Evolutionary conservation across 495 filamentous ascomycete genomes (phyloP).

Genomic region (Tetracladium setigerum): DNA sequence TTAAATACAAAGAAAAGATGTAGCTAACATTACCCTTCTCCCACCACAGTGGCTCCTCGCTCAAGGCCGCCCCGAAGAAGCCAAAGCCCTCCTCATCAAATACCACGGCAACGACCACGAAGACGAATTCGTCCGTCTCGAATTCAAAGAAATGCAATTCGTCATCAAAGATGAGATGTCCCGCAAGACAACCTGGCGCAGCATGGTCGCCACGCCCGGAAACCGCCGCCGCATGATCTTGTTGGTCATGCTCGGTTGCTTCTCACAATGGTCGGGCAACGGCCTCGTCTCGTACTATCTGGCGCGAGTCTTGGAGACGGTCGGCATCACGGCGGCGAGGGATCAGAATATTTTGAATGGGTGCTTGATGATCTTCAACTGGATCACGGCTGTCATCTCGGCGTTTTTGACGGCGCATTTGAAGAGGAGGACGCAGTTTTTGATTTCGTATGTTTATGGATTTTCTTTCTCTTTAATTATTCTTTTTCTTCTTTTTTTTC

Average conservation of each 20-base stretch:
- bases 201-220: slow-evolving; percentile 9
- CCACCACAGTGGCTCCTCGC: slow-evolving; percentile 37
- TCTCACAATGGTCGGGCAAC: slow-evolving; percentile 45
- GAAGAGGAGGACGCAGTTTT: neutral
- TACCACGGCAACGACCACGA: slow-evolving; percentile 27
- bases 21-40: slow-evolving; percentile 11
- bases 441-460: slow-evolving; percentile 6
- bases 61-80: slow-evolving; percentile 38
- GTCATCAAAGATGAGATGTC: slow-evolving; percentile 18
- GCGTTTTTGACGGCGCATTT: slow-evolving; percentile 22
- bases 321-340: slow-evolving; percentile 28
- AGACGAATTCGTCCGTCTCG: slow-evolving; percentile 26
- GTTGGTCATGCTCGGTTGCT: slow-evolving; percentile 38
- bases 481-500: too few relatives aligned
- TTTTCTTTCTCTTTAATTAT: too few relatives aligned
- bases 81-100: slow-evolving; percentile 26
- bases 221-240: slow-evolving; percentile 42
- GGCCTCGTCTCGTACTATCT: slow-evolving; percentile 40
- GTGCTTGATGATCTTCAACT: slow-evolving; percentile 23
- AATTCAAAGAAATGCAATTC: slow-evolving; percentile 26
- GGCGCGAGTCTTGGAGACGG: slow-evolving; percentile 28
- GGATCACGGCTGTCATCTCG: slow-evolving; percentile 20
- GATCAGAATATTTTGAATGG: slow-evolving; percentile 28
- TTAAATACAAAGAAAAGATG: neutral
- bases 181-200: neutral